A percentile compares a stretch with the other conserved stretches of the same genome.
Conservation (phyloP, 2,329 filamentous ascomycete species). For the Penicillium sp. region DNA sequence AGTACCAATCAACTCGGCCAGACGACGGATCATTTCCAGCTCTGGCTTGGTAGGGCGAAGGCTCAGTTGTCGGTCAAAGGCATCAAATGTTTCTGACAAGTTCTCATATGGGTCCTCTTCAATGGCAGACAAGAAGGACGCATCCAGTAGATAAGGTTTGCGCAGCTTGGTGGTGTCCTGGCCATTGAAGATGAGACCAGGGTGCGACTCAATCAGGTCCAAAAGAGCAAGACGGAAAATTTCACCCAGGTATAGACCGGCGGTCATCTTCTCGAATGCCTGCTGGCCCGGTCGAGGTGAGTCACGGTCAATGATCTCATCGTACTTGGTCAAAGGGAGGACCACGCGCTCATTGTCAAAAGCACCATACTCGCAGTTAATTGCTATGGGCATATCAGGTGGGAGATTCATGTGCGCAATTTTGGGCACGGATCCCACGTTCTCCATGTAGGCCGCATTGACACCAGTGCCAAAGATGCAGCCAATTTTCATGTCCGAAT, state of each 20-base stretch:
- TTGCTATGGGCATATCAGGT: constrained; percentile 77
- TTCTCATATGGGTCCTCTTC: constrained; percentile 97
- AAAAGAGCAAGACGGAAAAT: constrained; percentile 84
- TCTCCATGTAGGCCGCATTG: constrained; percentile 97
- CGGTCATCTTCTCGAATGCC: constrained; percentile 97
- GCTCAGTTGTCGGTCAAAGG: constrained; percentile 70
- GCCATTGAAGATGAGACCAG: constrained; percentile 69
- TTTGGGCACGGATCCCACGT: constrained; percentile 86
- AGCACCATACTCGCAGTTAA: constrained; percentile 96
- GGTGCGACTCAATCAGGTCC: constrained; percentile 74
- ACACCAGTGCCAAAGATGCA: constrained; percentile 98
- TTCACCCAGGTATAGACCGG: constrained; percentile 88
- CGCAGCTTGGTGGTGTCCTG: constrained; percentile 76
- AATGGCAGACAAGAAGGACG: constrained; percentile 86
- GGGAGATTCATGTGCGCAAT: constrained; percentile 85
- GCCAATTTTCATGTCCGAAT: constrained; percentile 83
- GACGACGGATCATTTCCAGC: constrained; percentile 79
- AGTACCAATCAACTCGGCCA: constrained; percentile 90
- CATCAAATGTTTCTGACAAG: constrained; percentile 76
- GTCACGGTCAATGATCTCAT: constrained; percentile 79
- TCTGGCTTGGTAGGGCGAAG: constrained; percentile 68
- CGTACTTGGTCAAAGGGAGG: constrained; percentile 77
- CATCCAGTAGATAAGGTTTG: constrained; percentile 83
- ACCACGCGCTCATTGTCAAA: constrained; percentile 93
- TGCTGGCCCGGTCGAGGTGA: constrained; percentile 91